These are phyloP conservation scores for Xylariaceae sp. DNA, from an alignment of 2,329 filamentous ascomycete species.

Conservation along the genomic window DNA sequence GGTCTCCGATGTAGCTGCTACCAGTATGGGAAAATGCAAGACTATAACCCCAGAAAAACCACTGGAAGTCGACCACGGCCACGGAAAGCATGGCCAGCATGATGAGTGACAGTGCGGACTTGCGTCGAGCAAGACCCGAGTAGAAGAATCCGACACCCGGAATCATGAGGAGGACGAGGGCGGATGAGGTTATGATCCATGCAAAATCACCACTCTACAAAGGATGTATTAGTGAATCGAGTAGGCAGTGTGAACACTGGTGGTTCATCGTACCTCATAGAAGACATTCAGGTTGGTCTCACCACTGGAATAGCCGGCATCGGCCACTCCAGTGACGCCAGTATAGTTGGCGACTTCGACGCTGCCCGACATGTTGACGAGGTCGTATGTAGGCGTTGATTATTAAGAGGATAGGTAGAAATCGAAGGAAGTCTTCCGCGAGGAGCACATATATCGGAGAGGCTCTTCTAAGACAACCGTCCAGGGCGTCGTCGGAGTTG, in stretches of 20 bases:
- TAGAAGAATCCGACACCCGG: constrained; percentile 95
- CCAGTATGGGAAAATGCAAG: constrained; percentile 78
- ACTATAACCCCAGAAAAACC: constrained; percentile 95
- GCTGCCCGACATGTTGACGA: constrained; percentile 23
- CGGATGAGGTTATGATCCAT: constrained; percentile 73
- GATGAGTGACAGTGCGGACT: constrained; percentile 82
- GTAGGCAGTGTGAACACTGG: background rate
- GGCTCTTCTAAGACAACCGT: no score
- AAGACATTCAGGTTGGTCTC: constrained; percentile 75
- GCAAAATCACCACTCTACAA: constrained; percentile 71
- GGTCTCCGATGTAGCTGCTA: constrained; percentile 71
- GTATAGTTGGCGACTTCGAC: constrained; percentile 39
- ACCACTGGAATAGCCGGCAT: constrained; percentile 45
- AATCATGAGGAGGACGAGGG: constrained; percentile 86
- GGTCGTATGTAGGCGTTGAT: background rate
- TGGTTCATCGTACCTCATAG: constrained; percentile 60
- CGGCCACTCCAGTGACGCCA: constrained; percentile 44
- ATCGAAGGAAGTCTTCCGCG: constrained; percentile 1
- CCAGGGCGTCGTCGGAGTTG: no score
- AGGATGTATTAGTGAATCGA: background rate
- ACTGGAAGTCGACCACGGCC: constrained; percentile 79
- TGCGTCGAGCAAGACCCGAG: constrained; percentile 81
- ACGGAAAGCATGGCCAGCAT: constrained; percentile 80
- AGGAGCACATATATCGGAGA: background rate
- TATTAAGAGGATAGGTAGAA: constrained; percentile 3